Percentiles rank a stretch among this genome's conserved stretches.
phyloP scores from a whole-genome alignment of 257 asterid species.

The Salvia splendens region DNA sequence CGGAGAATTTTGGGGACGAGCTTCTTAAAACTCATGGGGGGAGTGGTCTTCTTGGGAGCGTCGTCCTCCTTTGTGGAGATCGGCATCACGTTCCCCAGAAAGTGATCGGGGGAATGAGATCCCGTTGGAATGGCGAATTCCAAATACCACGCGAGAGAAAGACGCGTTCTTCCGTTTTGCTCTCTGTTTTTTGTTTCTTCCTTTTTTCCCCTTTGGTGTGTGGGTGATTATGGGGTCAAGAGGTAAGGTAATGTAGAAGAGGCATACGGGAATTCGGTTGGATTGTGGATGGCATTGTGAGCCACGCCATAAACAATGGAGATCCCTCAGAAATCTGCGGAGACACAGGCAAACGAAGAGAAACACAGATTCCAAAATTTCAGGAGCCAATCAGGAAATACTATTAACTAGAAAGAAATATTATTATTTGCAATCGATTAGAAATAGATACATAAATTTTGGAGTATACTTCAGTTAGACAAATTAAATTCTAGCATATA shows the following conservation, averaged over 20 bases:
- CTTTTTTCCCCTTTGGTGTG: neutral
- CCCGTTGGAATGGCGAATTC: conserved; percentile 36
- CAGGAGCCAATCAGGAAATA: conserved; percentile 24
- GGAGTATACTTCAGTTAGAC: too few relatives aligned
- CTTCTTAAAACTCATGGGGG: conserved; percentile 50
- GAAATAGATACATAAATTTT: too few relatives aligned
- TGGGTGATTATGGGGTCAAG: neutral
- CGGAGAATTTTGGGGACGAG: conserved; percentile 55
- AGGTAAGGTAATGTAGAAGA: conserved; percentile 24
- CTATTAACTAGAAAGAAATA: too few relatives aligned
- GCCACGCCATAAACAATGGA: conserved; percentile 25
- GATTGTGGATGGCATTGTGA: conserved; percentile 28
- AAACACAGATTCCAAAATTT: conserved; percentile 23
- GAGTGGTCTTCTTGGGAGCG: conserved; percentile 23
- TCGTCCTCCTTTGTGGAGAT: conserved; percentile 38
- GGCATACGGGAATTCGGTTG: conserved; percentile 9
- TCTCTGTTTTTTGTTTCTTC: neutral
- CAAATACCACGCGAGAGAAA: conserved; percentile 9
- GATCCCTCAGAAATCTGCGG: neutral
- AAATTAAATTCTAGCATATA: too few relatives aligned
- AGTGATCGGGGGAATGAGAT: conserved; percentile 43
- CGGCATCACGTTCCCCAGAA: conserved; percentile 50
- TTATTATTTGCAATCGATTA: too few relatives aligned
- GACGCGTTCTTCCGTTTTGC: neutral
- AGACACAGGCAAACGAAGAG: neutral